Conservation (phyloP, 2,329 filamentous ascomycete genomes). For the Hypoxylon sp. region DNA sequence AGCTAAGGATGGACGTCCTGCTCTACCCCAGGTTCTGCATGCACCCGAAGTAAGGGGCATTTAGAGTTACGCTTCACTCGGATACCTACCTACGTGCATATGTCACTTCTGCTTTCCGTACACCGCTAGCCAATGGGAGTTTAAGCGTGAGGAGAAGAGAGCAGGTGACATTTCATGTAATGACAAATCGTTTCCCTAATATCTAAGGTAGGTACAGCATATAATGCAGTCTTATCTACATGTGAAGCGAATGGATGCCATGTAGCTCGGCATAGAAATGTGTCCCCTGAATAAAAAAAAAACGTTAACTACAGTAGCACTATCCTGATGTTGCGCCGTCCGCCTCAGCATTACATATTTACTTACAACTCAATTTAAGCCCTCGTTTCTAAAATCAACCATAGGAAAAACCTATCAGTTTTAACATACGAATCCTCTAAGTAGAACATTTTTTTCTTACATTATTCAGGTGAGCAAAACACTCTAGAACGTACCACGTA, state of each 20-base stretch:
- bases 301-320: not conserved
- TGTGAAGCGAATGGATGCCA: no score
- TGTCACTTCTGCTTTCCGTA: not conserved
- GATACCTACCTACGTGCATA: not conserved
- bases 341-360: not conserved
- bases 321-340: not conserved
- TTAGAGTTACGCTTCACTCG: not conserved
- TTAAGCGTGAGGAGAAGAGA: not conserved
- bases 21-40: constrained; percentile 23
- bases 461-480: not conserved
- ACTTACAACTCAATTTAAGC: not conserved
- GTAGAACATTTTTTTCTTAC: not conserved
- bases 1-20: not conserved
- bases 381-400: not conserved
- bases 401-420: not conserved
- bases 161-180: not conserved
- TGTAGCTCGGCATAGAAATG: not conserved
- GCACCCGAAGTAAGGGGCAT: constrained; percentile 24
- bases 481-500: not conserved
- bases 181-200: not conserved
- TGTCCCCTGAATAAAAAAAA: not conserved
- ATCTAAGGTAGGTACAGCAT: no score
- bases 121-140: not conserved
- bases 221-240: no score
- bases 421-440: no score